Percentiles rank a stretch among this genome's conserved stretches.
Conservation (phyloP, 495 filamentous ascomycete genomes). For the Annulohypoxylon bovei region DNA sequence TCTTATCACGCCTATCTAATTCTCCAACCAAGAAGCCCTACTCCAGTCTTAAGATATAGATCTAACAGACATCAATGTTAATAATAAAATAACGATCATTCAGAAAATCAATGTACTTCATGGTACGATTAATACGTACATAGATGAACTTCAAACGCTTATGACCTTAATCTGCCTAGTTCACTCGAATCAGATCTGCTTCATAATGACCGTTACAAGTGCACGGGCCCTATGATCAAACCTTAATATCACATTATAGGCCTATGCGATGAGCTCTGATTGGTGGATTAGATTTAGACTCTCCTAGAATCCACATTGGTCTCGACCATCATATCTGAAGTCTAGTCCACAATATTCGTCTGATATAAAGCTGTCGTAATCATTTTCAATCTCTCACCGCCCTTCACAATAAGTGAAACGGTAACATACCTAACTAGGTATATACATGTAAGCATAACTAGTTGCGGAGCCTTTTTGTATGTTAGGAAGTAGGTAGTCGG, state of each 20-base stretch:
- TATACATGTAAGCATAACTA: not conserved
- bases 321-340: conserved; percentile 4
- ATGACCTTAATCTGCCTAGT: not conserved
- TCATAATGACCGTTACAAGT: conserved; percentile 24
- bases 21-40: not conserved
- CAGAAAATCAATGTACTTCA: too few relatives aligned
- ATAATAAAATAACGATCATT: too few relatives aligned
- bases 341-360: not conserved
- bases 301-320: conserved; percentile 3
- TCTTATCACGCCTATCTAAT: not conserved
- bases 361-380: conserved; percentile 9
- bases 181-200: conserved; percentile 24
- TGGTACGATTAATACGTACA: not conserved
- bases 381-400: not conserved
- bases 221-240: conserved; percentile 32
- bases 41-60: not conserved
- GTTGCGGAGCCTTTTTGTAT: not conserved
- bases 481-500: not conserved
- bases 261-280: conserved; percentile 18
- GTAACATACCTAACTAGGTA: not conserved
- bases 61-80: not conserved
- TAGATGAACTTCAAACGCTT: conserved; percentile 15
- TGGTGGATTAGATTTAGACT: not conserved
- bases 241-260: conserved; percentile 24
- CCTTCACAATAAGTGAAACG: not conserved